Evolutionary conservation across 2,329 filamentous ascomycete species (phyloP), one percentile per base, ranked within the genome.

Genomic region (Botrytis squamosa): DNA sequence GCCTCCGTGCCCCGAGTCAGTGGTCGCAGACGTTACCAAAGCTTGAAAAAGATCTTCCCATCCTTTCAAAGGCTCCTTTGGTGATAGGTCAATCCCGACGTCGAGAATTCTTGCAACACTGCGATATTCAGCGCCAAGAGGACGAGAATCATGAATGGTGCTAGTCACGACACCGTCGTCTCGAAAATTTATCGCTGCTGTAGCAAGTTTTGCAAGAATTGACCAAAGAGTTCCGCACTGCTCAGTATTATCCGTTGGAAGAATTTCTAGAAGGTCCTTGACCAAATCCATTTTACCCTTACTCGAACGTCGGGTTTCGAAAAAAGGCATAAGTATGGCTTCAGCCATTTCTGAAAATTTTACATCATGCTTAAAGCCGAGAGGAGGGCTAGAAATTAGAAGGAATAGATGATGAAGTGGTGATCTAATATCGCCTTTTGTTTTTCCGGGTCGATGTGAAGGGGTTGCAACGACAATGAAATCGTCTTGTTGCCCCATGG

Each of bases 31-130:
- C 14, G 85, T 82, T 4, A 88, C 84, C 14, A 93, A 83, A 0
- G 85, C 81, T 14, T 87, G 83, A 70, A 93, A 89, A 0, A 95
- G 83, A 0, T 84, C 74, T 68, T 81, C 80, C 85, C 86, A 87
- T 59, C 81, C 80, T 18, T 80, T 65, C 14, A 80, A 63, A 46
- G 80, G 77, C 62, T 76, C 68, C 25, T 69, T 59, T 12, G 77
- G 76, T 70, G 78, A 81, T 2, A 84, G 83, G 44, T 82, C 81
- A 66, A 92, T 80, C 29, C 92, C 90, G 76, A 86, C 84, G 77
- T 91, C 87, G 4, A 97, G 85, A 49, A 97, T 87, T 29, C 88
- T 90, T 25, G 91, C 86, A 38, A 92, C 84, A 70, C 92, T 89
- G 14, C 92, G 90, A 76, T 93, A 94, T 73, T 93, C 90, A 18